Conservation (phyloP, 1,284 basidiomycete species). For the Marasmius tenuissimus region DNA sequence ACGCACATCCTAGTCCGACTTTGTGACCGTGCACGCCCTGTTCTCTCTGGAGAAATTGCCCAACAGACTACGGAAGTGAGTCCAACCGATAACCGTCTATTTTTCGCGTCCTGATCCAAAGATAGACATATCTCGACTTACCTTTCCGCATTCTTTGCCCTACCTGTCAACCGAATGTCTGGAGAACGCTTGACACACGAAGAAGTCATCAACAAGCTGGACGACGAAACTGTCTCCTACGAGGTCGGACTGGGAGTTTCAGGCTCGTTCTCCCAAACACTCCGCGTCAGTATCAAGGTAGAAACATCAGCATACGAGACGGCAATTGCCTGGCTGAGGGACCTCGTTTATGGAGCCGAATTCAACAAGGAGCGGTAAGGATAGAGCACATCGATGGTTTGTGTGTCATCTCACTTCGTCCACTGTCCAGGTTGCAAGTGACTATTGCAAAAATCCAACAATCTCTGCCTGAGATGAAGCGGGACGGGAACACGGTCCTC, state of each 20-base stretch:
- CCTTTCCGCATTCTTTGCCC: slow-evolving; percentile 84
- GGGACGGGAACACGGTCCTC: slow-evolving; percentile 84
- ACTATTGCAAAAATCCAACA: slow-evolving; percentile 90
- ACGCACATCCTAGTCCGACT: slow-evolving; percentile 71
- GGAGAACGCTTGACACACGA: slow-evolving; percentile 83
- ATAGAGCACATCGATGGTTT: neutral
- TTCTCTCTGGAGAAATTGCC: slow-evolving; percentile 78
- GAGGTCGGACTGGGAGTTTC: slow-evolving; percentile 74
- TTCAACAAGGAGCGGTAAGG: slow-evolving; percentile 84
- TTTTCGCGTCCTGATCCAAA: neutral
- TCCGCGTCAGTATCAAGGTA: slow-evolving; percentile 83
- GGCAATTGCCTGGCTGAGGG: slow-evolving; percentile 86
- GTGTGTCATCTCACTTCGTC: neutral
- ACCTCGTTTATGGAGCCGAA: slow-evolving; percentile 81
- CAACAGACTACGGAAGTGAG: slow-evolving; percentile 74
- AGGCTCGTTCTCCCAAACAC: slow-evolving; percentile 71
- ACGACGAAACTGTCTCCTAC: slow-evolving; percentile 91
- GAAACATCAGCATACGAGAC: slow-evolving; percentile 80
- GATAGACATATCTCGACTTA: slow-evolving; percentile 81
- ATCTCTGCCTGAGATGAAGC: slow-evolving; percentile 90
- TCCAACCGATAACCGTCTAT: slow-evolving; percentile 7
- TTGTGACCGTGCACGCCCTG: slow-evolving; percentile 81
- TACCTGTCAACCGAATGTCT: slow-evolving; percentile 74
- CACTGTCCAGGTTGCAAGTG: slow-evolving; percentile 68
- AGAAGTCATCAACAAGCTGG: slow-evolving; percentile 88